Conservation (phyloP, 176 grass and related monocot species). For the Panicum miliaceum region DNA sequence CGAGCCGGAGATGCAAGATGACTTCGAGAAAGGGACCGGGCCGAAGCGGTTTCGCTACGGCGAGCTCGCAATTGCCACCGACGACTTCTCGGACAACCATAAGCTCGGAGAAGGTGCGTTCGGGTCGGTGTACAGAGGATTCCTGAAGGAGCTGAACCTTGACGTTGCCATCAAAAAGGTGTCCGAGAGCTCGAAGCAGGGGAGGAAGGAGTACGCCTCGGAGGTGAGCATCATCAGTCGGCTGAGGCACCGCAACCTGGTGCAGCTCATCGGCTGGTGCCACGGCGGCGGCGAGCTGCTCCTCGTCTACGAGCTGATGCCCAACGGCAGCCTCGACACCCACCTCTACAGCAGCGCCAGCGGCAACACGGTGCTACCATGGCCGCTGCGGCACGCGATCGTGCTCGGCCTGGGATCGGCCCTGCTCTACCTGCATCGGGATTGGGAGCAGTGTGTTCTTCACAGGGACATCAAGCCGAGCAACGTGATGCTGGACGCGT, state of each 20-base stretch:
- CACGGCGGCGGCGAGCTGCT: constrained; percentile 50
- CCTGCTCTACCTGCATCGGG: constrained; percentile 35
- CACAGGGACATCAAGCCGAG: constrained; percentile 55
- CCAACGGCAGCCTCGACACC: constrained; percentile 57
- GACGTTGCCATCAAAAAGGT: constrained; percentile 34
- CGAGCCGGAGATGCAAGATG: constrained; percentile 12
- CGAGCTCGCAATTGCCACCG: constrained; percentile 35
- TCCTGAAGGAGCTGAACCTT: not conserved
- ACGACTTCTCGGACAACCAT: constrained; percentile 18
- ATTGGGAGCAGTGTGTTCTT: constrained; percentile 45
- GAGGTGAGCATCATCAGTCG: constrained; percentile 75
- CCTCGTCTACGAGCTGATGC: constrained; percentile 54
- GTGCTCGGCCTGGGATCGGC: constrained; percentile 3
- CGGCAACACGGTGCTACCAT: constrained; percentile 23
- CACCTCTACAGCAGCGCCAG: constrained; percentile 37
- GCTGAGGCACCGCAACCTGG: constrained; percentile 57
- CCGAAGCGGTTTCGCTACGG: constrained; percentile 36
- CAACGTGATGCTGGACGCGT: constrained; percentile 40
- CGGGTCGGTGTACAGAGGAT: constrained; percentile 35
- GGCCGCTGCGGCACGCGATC: constrained; percentile 42
- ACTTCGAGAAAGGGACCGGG: constrained; percentile 34
- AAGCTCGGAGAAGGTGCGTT: constrained; percentile 43
- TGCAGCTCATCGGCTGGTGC: constrained; percentile 80
- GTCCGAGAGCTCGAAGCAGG: constrained; percentile 44
- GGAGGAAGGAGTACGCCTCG: constrained; percentile 54